phyloP scores from a whole-genome alignment of 352 stramenopile species.

The Thraustochytrium sp. region DNA sequence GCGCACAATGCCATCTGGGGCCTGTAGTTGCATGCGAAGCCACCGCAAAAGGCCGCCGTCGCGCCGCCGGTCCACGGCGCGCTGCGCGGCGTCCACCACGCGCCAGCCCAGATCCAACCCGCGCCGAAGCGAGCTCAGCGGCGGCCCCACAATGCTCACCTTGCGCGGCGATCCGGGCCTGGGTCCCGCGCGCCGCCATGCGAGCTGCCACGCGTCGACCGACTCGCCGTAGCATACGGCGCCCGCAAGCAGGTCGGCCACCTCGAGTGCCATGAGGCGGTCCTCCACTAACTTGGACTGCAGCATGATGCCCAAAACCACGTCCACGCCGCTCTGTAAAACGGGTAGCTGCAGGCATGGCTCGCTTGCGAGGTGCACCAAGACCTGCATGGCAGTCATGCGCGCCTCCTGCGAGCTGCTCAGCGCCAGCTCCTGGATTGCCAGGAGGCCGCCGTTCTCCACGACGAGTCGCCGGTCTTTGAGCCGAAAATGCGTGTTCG shows the following conservation, averaged over 20 bases:
- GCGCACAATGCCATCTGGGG: neutral
- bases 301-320: neutral
- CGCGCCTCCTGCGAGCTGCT: neutral
- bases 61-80: neutral
- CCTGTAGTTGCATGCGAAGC: neutral
- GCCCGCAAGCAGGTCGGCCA: neutral
- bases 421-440: neutral
- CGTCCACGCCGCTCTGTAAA: neutral
- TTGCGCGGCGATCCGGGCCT: neutral
- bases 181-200: neutral
- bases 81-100: neutral
- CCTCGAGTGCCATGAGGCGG: constrained; percentile 14
- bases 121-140: neutral
- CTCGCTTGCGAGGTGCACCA: neutral
- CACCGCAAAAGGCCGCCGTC: constrained; percentile 17
- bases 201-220: neutral
- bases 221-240: neutral
- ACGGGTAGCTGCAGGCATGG: neutral
- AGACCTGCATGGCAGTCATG: neutral
- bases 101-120: neutral
- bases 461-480: constrained; percentile 24
- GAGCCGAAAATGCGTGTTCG: neutral
- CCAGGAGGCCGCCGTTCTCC: neutral
- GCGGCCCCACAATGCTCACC: neutral
- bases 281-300: constrained; percentile 26